phyloP scores from a whole-genome alignment of 192 early-diverging fungal species.

The Rhizoclosmatium globosum region DNA sequence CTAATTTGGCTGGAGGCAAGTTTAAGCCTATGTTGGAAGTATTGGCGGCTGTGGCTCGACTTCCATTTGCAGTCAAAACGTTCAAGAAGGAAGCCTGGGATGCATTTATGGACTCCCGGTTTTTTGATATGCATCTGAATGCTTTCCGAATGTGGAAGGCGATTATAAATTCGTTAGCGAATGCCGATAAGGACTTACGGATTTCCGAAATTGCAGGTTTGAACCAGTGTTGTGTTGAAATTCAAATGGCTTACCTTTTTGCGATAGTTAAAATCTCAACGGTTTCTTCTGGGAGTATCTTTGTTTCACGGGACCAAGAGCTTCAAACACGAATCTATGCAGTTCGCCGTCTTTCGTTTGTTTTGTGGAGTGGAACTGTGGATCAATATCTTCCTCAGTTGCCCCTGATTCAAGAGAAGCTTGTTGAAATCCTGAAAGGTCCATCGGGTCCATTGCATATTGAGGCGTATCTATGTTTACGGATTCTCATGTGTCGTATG shows the following conservation, averaged over 20 bases:
- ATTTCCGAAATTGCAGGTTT: constrained; percentile 74
- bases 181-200: constrained; percentile 74
- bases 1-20: constrained; percentile 36
- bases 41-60: constrained; percentile 65
- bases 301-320: constrained; percentile 87
- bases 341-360: constrained; percentile 81
- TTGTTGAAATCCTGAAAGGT: constrained; percentile 85
- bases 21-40: constrained; percentile 60
- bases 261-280: constrained; percentile 68
- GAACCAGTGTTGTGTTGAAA: too few species aligned
- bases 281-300: constrained; percentile 74
- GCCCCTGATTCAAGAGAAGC: constrained; percentile 84
- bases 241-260: background rate
- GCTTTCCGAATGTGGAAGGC: constrained; percentile 69
- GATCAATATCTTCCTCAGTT: constrained; percentile 84
- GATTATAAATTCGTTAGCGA: constrained; percentile 75
- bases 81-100: constrained; percentile 85
- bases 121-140: constrained; percentile 69
- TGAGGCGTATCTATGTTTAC: constrained; percentile 85
- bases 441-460: constrained; percentile 75
- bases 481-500: constrained; percentile 81
- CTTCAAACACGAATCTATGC: constrained; percentile 68
- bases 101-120: constrained; percentile 73
- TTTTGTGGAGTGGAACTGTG: constrained; percentile 72
- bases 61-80: constrained; percentile 67